These are phyloP conservation scores for Rhodocollybia butyracea DNA, from an alignment of 768 basidiomycete species.

Conservation along the genomic window DNA sequence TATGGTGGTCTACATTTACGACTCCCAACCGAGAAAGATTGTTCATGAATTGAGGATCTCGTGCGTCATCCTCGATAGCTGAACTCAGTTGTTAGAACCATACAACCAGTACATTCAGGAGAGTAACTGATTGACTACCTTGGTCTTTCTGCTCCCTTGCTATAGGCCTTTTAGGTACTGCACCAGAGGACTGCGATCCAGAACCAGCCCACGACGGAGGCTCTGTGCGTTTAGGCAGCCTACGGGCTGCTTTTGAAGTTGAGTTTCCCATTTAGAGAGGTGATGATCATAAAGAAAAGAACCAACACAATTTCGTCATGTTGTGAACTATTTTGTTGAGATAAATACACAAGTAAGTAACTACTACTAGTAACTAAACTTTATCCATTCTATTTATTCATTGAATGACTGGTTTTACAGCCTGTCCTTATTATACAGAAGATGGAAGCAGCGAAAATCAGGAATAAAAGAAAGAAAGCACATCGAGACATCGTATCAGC, in stretches of 20 bases:
- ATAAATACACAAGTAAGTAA: slow-evolving; percentile 1
- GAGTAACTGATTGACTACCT: slow-evolving; percentile 33
- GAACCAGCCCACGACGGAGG: slow-evolving; percentile 46
- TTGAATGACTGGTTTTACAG: slow-evolving; percentile 13
- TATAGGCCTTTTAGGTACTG: slow-evolving; percentile 14
- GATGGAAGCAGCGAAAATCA: slow-evolving; percentile 26
- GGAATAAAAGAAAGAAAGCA: slow-evolving; percentile 19
- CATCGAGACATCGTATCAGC: slow-evolving; percentile 16
- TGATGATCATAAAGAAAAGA: not conserved
- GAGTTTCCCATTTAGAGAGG: slow-evolving; percentile 45
- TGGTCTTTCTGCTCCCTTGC: slow-evolving; percentile 48
- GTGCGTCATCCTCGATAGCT: slow-evolving; percentile 65
- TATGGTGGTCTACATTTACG: slow-evolving; percentile 67
- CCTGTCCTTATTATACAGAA: slow-evolving; percentile 43
- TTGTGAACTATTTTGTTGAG: slow-evolving; percentile 4
- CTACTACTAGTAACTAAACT: slow-evolving; percentile 5
- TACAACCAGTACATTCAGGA: not conserved
- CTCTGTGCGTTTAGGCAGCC: slow-evolving; percentile 45
- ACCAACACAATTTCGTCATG: not conserved
- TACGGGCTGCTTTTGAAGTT: slow-evolving; percentile 58
- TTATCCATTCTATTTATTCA: slow-evolving; percentile 8
- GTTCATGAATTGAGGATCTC: slow-evolving; percentile 67
- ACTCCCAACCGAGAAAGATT: slow-evolving; percentile 65
- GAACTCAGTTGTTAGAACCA: not conserved
- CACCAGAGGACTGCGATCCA: slow-evolving; percentile 27